Percentiles rank a stretch among this genome's conserved stretches.
These are phyloP conservation scores for Fusarium dimerum DNA, from an alignment of 2,329 filamentous ascomycete genomes.

Conservation along the genomic window DNA sequence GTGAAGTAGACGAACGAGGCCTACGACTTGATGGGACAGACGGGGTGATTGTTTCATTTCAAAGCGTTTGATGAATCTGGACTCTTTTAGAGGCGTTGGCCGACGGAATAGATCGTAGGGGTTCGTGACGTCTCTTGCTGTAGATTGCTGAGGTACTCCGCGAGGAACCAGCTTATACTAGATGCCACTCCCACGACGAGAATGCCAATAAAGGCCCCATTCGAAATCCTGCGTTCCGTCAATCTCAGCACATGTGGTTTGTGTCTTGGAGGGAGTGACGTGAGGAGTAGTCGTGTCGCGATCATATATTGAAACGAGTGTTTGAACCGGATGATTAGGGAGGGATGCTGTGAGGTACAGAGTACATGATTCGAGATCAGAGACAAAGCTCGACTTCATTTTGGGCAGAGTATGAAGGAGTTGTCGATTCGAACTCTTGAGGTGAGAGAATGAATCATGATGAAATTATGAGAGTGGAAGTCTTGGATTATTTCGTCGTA, in stretches of 20 bases:
- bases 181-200: conserved; percentile 25
- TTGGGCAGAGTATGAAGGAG: no score
- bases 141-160: neutral
- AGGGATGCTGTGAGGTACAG: neutral
- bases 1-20: conserved; percentile 32
- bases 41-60: conserved; percentile 29
- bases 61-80: conserved; percentile 12
- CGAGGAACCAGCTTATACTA: conserved; percentile 23
- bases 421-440: no score
- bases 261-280: conserved; percentile 8
- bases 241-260: conserved; percentile 19
- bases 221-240: conserved; percentile 32
- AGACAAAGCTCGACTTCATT: neutral
- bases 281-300: conserved; percentile 8
- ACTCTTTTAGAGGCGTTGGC: no score
- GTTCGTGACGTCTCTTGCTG: neutral
- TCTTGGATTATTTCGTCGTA: no score
- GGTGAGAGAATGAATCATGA: no score
- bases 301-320: neutral
- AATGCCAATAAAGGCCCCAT: conserved; percentile 41
- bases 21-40: conserved; percentile 31
- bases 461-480: no score
- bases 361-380: neutral
- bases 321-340: neutral
- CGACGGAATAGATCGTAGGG: no score